Evolutionary conservation across 441 rosid genomes (phyloP).

Genomic region (Lepidium campestre): DNA sequence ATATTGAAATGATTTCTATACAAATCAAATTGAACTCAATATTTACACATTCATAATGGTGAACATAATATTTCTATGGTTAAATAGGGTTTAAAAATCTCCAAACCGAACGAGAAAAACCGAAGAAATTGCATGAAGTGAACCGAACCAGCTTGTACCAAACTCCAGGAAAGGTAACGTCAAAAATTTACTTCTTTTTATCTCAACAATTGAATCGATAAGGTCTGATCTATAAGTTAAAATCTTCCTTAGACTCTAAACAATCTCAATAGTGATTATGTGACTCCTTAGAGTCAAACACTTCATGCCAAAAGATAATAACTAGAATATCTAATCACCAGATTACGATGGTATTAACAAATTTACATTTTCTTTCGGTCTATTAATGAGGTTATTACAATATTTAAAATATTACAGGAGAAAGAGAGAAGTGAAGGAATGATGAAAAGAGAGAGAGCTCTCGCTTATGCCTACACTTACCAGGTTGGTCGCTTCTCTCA

Average conservation of each 20-base stretch:
- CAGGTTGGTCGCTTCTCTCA: slow-evolving; percentile 41
- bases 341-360: too few relatives aligned
- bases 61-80: not conserved
- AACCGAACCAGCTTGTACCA: slow-evolving; percentile 40
- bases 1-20: not conserved
- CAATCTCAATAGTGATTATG: too few relatives aligned
- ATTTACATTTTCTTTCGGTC: too few relatives aligned
- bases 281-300: too few relatives aligned
- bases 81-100: slow-evolving; percentile 10
- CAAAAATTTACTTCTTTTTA: not conserved
- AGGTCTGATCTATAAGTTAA: too few relatives aligned
- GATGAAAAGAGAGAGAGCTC: slow-evolving; percentile 75
- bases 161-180: slow-evolving; percentile 27
- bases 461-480: slow-evolving; percentile 84
- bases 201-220: too few relatives aligned
- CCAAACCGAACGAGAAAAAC: slow-evolving; percentile 16
- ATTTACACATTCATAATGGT: not conserved
- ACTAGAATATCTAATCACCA: too few relatives aligned
- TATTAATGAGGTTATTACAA: not conserved
- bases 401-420: slow-evolving; percentile 32
- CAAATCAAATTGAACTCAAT: not conserved
- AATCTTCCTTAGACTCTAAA: too few relatives aligned
- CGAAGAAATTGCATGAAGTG: slow-evolving; percentile 6
- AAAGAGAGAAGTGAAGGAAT: slow-evolving; percentile 51
- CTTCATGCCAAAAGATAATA: too few relatives aligned